A percentile compares a stretch with the other conserved stretches of the same genome.
Evolutionary conservation across 768 basidiomycete species (phyloP).

Genomic region (Lentinus brumalis): DNA sequence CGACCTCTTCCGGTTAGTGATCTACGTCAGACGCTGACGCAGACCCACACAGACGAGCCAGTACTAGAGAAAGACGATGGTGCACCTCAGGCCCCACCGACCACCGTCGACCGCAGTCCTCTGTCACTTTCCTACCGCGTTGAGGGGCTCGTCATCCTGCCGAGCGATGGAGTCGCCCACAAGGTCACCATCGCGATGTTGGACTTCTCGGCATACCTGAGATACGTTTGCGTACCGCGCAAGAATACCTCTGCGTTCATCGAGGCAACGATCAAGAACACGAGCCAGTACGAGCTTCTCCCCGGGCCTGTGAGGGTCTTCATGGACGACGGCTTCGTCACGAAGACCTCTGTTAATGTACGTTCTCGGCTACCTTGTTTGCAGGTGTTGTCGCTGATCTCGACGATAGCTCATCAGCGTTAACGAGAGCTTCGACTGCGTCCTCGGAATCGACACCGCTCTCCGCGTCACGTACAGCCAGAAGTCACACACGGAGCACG

Average conservation of each 20-base stretch:
- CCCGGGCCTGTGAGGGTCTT: constrained; percentile 57
- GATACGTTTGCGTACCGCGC: constrained; percentile 53
- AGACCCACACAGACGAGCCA: no score
- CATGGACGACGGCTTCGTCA: constrained; percentile 57
- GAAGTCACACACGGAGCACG: constrained; percentile 38
- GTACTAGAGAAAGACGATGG: neutral
- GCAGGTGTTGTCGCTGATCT: neutral
- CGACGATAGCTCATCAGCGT: constrained; percentile 39
- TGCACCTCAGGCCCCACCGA: no score
- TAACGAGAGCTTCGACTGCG: constrained; percentile 55
- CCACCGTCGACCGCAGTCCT: constrained; percentile 43
- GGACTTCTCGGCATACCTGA: constrained; percentile 46
- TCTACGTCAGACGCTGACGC: no score
- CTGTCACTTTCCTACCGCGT: constrained; percentile 55
- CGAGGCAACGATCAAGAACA: constrained; percentile 56
- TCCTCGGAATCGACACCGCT: constrained; percentile 45
- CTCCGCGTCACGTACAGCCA: constrained; percentile 44
- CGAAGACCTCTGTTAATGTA: constrained; percentile 51
- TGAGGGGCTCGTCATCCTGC: constrained; percentile 51
- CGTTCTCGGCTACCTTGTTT: constrained; percentile 10
- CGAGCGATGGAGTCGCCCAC: constrained; percentile 56
- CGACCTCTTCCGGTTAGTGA: no score
- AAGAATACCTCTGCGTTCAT: constrained; percentile 47
- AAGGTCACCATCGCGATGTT: constrained; percentile 56
- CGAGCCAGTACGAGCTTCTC: constrained; percentile 56